These are phyloP conservation scores for Akanthomyces muscarius DNA, from an alignment of 2,329 filamentous ascomycete species.

Conservation along the genomic window DNA sequence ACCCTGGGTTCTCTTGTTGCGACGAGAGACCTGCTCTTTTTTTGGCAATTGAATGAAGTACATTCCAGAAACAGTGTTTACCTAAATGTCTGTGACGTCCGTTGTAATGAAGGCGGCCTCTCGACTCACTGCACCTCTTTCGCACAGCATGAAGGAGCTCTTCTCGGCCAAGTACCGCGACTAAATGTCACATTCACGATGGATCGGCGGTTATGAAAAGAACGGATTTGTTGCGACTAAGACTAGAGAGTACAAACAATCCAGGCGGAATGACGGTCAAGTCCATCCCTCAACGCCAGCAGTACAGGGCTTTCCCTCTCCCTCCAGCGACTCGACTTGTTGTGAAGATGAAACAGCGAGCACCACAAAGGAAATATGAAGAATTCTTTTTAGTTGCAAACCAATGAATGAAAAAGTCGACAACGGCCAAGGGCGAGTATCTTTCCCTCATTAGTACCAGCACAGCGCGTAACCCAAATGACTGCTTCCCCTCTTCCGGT, in stretches of 20 bases:
- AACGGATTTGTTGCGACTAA: constrained; percentile 17
- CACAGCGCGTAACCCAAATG: constrained; percentile 33
- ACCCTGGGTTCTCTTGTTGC: background rate
- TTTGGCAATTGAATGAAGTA: constrained; percentile 4
- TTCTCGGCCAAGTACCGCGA: too few relatives aligned
- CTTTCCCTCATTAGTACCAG: constrained; percentile 98
- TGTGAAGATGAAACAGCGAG: constrained; percentile 18
- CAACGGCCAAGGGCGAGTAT: constrained; percentile 62
- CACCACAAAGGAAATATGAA: constrained; percentile 18
- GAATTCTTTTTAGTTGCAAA: constrained; percentile 1
- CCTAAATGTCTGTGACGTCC: too few relatives aligned
- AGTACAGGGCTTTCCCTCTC: constrained; percentile 98
- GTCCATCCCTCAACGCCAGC: constrained; percentile 66
- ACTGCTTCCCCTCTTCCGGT: constrained; percentile 9
- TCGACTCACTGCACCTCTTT: too few relatives aligned
- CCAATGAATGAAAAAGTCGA: constrained; percentile 21
- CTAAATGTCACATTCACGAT: background rate
- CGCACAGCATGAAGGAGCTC: too few relatives aligned
- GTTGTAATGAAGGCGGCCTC: too few relatives aligned
- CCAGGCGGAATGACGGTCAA: constrained; percentile 75
- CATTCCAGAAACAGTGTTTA: background rate
- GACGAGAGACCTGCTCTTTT: background rate
- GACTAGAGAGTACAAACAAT: constrained; percentile 17
- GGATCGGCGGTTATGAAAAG: background rate
- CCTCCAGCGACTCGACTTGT: constrained; percentile 30